Evolutionary conservation across 371 early-diverging fungal species (phyloP).

Genomic region (Saksenaea oblongispora): DNA sequence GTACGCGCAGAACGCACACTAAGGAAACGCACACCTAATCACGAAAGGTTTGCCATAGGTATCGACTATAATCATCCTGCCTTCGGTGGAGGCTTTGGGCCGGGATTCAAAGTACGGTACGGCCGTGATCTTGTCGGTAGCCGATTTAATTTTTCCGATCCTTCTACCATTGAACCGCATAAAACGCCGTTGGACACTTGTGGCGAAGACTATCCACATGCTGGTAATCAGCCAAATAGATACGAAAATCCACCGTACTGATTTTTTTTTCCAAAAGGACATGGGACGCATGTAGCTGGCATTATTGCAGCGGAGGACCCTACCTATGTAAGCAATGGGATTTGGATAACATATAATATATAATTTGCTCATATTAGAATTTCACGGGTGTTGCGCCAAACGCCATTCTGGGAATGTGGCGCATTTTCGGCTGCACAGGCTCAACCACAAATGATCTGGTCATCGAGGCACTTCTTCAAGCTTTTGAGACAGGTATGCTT

Average conservation of each 20-base stretch:
- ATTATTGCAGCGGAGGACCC: conserved; percentile 61
- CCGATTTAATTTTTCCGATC: conserved; percentile 7
- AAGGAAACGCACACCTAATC: background rate
- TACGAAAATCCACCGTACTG: no score
- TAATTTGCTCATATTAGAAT: conserved; percentile 22
- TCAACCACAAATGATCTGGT: conserved; percentile 65
- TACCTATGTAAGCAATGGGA: conserved; percentile 19
- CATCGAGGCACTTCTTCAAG: conserved; percentile 64
- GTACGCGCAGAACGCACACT: conserved; percentile 19
- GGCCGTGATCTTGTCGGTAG: conserved; percentile 65
- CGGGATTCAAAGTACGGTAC: conserved; percentile 50
- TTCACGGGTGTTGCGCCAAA: conserved; percentile 70
- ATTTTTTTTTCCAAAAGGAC: conserved; percentile 19
- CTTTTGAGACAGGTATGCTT: conserved; percentile 60
- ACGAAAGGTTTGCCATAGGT: conserved; percentile 20
- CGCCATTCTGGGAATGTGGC: conserved; percentile 61
- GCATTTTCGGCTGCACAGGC: conserved; percentile 72
- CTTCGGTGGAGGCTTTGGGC: conserved; percentile 68
- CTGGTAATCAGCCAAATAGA: conserved; percentile 5
- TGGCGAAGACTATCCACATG: conserved; percentile 25
- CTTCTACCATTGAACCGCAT: conserved; percentile 21
- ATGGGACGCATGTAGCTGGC: conserved; percentile 69
- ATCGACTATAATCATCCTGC: conserved; percentile 74
- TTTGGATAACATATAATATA: background rate
- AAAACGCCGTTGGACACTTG: conserved; percentile 45